Evolutionary conservation across 345 rosid genomes (phyloP).

Genomic region (Leavenworthia alabamica): DNA sequence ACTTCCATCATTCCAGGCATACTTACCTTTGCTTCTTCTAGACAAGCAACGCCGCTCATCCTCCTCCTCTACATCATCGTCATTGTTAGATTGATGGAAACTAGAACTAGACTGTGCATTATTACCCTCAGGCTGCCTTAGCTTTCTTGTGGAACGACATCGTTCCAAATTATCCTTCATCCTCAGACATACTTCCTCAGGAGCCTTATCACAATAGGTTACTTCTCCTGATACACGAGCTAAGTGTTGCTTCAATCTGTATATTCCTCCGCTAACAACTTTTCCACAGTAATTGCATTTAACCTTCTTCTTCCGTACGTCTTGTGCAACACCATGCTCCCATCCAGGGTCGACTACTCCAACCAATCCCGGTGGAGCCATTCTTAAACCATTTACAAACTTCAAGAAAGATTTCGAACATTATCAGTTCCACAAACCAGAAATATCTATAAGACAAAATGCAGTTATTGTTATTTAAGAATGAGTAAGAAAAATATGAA

Average conservation of each 20-base stretch:
- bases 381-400: slow-evolving; percentile 38
- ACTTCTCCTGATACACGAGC: slow-evolving; percentile 75
- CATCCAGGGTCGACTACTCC: slow-evolving; percentile 75
- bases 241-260: slow-evolving; percentile 70
- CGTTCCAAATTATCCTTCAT: slow-evolving; percentile 69
- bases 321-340: slow-evolving; percentile 82
- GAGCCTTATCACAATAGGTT: slow-evolving; percentile 67
- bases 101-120: slow-evolving; percentile 36
- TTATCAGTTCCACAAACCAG: slow-evolving; percentile 3
- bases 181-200: slow-evolving; percentile 53
- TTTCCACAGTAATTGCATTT: slow-evolving; percentile 80
- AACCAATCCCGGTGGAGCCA: slow-evolving; percentile 54
- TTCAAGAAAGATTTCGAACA: not conserved
- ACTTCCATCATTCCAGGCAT: slow-evolving; percentile 39
- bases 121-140: slow-evolving; percentile 40
- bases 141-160: slow-evolving; percentile 48
- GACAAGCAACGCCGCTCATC: slow-evolving; percentile 22
- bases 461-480: not conserved
- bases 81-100: slow-evolving; percentile 35
- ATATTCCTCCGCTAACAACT: slow-evolving; percentile 78
- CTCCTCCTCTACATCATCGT: slow-evolving; percentile 29
- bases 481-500: not conserved
- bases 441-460: not conserved
- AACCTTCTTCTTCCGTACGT: slow-evolving; percentile 71
- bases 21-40: slow-evolving; percentile 52